A percentile compares a stretch with the other conserved stretches of the same genome.
Conservation (phyloP, 305 asterid species). For the Fraxinus nigra region DNA sequence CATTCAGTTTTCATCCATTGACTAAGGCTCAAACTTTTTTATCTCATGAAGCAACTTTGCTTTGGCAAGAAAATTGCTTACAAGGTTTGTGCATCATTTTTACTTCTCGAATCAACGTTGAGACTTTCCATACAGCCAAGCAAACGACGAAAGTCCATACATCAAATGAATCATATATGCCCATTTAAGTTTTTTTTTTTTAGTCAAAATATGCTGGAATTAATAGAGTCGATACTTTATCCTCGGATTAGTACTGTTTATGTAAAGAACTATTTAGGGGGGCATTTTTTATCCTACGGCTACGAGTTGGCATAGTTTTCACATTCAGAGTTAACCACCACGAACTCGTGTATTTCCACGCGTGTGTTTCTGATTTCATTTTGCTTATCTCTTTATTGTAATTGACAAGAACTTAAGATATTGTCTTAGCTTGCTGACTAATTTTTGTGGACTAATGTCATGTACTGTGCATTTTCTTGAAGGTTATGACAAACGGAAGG, state of each 20-base stretch:
- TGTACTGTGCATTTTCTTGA: background rate
- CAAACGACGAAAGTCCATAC: background rate
- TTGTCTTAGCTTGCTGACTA: background rate
- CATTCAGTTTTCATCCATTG: conserved; percentile 13
- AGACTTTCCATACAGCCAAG: background rate
- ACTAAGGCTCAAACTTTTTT: background rate
- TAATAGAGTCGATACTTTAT: background rate
- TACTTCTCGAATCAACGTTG: background rate
- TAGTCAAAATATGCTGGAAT: background rate
- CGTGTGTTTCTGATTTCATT: too few relatives aligned
- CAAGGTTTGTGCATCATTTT: background rate
- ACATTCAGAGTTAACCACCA: background rate
- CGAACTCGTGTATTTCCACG: too few relatives aligned
- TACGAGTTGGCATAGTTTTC: background rate
- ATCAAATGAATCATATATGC: background rate
- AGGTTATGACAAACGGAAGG: conserved; percentile 72
- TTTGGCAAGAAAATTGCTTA: background rate
- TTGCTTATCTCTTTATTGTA: background rate
- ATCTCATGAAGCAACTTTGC: background rate
- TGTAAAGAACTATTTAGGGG: background rate
- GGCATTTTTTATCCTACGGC: background rate
- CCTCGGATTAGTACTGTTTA: too few relatives aligned
- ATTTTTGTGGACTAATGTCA: background rate
- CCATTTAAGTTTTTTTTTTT: background rate
- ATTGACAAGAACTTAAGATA: background rate